phyloP scores from a whole-genome alignment of 2,329 filamentous ascomycete species.

The Talaromyces atroroseus region DNA sequence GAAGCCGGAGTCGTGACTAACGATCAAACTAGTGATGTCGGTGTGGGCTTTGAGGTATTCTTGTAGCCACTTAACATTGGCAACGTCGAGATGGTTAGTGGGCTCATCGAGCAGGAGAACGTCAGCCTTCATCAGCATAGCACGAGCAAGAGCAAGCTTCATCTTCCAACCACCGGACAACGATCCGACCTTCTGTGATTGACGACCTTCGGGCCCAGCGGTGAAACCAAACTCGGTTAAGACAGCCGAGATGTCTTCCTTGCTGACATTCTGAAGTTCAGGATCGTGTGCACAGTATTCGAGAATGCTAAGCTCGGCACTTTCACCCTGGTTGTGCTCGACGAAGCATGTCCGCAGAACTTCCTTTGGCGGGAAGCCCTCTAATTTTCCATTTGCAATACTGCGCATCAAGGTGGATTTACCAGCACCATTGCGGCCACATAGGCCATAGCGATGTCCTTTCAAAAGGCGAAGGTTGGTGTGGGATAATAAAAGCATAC shows the following conservation, averaged over 20 bases:
- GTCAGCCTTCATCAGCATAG: conserved; percentile 96
- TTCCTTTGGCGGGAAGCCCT: conserved; percentile 91
- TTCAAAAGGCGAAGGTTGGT: conserved; percentile 92
- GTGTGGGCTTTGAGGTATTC: conserved; percentile 93
- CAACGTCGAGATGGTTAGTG: conserved; percentile 96
- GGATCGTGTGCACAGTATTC: conserved; percentile 90
- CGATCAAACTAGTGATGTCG: conserved; percentile 94
- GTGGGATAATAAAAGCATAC: conserved; percentile 93
- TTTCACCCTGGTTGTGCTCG: conserved; percentile 98
- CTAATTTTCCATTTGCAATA: conserved; percentile 91
- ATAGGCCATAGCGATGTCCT: conserved; percentile 94
- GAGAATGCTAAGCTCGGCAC: conserved; percentile 91
- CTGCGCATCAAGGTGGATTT: conserved; percentile 99
- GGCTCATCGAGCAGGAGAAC: conserved; percentile 95
- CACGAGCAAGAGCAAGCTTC: conserved; percentile 93
- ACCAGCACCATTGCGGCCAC: conserved; percentile 92
- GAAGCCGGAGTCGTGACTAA: conserved; percentile 97
- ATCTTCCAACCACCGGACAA: conserved; percentile 99
- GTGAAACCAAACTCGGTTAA: conserved; percentile 92
- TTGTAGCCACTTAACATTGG: conserved; percentile 93
- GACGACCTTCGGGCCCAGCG: conserved; percentile 78
- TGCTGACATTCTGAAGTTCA: conserved; percentile 70
- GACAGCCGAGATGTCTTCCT: conserved; percentile 75
- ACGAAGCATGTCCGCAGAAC: conserved; percentile 95
- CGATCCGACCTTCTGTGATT: conserved; percentile 85